Evolutionary conservation across 768 basidiomycete genomes (phyloP).

Genomic region (Tricholomella constricta): DNA sequence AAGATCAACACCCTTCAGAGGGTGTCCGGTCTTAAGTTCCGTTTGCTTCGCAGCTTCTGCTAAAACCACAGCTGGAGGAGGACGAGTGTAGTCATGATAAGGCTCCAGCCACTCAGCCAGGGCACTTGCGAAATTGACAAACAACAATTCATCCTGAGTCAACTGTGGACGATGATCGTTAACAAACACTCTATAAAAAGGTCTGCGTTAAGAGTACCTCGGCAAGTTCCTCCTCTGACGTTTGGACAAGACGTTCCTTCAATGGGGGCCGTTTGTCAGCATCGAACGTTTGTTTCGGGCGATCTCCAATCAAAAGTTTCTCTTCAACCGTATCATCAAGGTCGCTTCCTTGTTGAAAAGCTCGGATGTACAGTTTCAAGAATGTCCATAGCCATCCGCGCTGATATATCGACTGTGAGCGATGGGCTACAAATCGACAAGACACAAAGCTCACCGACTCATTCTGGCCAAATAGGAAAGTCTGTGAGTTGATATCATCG

Average conservation of each 20-base stretch:
- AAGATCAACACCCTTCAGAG: slow-evolving; percentile 63
- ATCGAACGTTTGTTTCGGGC: slow-evolving; percentile 63
- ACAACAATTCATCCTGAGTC: slow-evolving; percentile 59
- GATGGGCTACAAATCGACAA: background rate
- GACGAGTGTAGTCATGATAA: slow-evolving; percentile 73
- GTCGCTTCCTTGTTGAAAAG: slow-evolving; percentile 78
- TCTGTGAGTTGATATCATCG: slow-evolving; percentile 64
- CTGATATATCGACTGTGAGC: slow-evolving; percentile 35
- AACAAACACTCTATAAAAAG: background rate
- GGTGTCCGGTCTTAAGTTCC: slow-evolving; percentile 68
- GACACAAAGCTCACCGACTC: slow-evolving; percentile 44
- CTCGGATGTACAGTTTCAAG: slow-evolving; percentile 76
- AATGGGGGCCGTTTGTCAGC: slow-evolving; percentile 53
- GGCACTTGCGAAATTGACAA: slow-evolving; percentile 61
- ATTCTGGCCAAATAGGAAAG: slow-evolving; percentile 62
- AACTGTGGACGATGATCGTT: slow-evolving; percentile 43
- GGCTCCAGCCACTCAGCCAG: slow-evolving; percentile 78
- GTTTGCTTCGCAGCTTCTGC: slow-evolving; percentile 76
- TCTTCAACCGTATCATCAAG: slow-evolving; percentile 81
- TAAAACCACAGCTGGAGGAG: slow-evolving; percentile 66
- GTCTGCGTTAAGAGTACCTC: slow-evolving; percentile 45
- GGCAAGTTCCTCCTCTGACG: slow-evolving; percentile 50
- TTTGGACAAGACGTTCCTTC: slow-evolving; percentile 56
- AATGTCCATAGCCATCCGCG: slow-evolving; percentile 71
- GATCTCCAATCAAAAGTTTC: slow-evolving; percentile 78